Evolutionary conservation across 257 asterid genomes (phyloP).

Genomic region (Jaltomata sinuosa): DNA sequence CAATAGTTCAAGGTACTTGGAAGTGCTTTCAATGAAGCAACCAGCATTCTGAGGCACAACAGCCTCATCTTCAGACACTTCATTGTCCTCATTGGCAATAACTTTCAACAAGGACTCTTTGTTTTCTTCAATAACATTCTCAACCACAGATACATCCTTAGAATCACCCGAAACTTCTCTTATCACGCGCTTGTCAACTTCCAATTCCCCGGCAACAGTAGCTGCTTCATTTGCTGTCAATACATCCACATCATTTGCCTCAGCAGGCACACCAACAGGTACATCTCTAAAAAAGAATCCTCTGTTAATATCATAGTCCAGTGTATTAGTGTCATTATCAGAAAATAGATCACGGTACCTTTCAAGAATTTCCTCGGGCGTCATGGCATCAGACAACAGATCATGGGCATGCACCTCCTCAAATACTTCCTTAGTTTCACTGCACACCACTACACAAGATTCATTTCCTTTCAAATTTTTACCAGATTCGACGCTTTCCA

Average conservation of each 20-base stretch:
- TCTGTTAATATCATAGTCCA: background rate
- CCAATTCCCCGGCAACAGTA: background rate
- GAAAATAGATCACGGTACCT: background rate
- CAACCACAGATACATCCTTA: background rate
- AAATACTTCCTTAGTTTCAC: background rate
- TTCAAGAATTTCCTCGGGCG: background rate
- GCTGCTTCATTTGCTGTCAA: background rate
- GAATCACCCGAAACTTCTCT: background rate
- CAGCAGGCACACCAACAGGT: background rate
- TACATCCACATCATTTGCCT: background rate
- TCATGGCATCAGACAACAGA: background rate
- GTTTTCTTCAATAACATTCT: background rate
- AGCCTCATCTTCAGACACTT: background rate
- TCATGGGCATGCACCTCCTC: background rate
- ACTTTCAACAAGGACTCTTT: background rate
- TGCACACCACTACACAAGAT: background rate
- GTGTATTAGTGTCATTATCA: background rate
- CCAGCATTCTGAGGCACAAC: background rate
- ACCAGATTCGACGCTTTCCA: background rate
- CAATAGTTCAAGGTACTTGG: background rate
- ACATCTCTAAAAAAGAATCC: background rate
- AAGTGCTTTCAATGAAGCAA: too few species aligned
- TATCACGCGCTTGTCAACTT: background rate
- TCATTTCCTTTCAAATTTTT: background rate
- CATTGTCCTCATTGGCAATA: background rate